Base-by-base conservation (phyloP, 805 yeast species). In the Nakazawaea wickerhamii region DNA sequence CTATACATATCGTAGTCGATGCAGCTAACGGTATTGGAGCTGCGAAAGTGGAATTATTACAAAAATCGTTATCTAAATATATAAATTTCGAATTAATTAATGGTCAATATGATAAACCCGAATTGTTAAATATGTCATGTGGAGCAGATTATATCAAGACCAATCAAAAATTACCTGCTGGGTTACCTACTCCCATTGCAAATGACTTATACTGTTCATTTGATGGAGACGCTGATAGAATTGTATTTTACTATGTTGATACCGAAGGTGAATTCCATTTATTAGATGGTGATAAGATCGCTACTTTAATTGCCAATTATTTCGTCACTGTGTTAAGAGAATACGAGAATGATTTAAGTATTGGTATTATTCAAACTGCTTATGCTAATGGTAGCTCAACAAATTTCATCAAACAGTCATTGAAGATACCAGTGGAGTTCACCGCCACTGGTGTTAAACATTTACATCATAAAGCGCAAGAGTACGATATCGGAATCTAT, bases 21-120 rank as follows among this genome's bases (percentile, higher is more conserved):
- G 81, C 89, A 30, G 99, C 99, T 6, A 93, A 93, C 58, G 99
- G 99, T n/a, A 86, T 93, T 30, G 99, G 99, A 14, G 95, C 89
- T 1, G 84, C 86, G 17, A 84, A 84, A 57, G 67, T 81, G 21
- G 54, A 60, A 19, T 65, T 69, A 19, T 63, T 90, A 44, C 37
- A 49, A 30, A 48, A 60, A 3, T 60, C 68, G 36, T 58, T 81
- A 36, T 46, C 56, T 2, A 60, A 68, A 2, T 53, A 65, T 15
- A 57, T 85, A 14, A 59, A 68, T 0, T 60, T 71, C 41, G 50
- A 21, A 10, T 54, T 71, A 20, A 72, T 81, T 17, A 89, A 89
- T 55, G 75, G 67, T 41, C 60, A 73, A 11, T 79, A 70, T 53
- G 53, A 64, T 15, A 57, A 62, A 13, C 89, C 95, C 1, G 57